Evolutionary conservation across 1,139 yeast species (phyloP), one percentile per base, ranked within the genome.

Genomic region (Saccharomycopsis phalli): DNA sequence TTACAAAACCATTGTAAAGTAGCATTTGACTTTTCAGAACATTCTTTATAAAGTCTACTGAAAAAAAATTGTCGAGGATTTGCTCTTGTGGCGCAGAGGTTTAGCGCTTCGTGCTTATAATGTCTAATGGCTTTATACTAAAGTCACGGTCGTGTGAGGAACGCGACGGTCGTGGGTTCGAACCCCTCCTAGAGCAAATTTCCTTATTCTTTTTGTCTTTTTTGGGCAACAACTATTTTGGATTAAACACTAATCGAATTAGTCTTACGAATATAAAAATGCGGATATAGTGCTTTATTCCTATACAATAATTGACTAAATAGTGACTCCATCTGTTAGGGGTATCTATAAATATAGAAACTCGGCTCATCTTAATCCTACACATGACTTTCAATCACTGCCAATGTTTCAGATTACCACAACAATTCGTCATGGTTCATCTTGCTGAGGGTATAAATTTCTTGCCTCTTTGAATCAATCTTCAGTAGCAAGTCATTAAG

Each of bases 141-240:
- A 50, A 53, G 57, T 49, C 59, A 55, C 58, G 50, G 54, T 49
- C 51, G 51, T 49, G 53, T 49, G 58, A 63, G 68, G 63, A 63
- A 64, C 69, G 69, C 69, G 68, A 63, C 65, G 67, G 69, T 64
- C 68, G 68, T 60, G 68, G 68, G 69, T 64, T 64, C 69, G 64
- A 64, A 32, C 33, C 36, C 31, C 37, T 38, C 41, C 26, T 38
- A 22, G 34, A 38, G 37, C 37, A 33, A 28, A 34, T 38, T 28
- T 34, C 36, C 37, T 38, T 11, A 7, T 17, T 35, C 25, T 23
- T 38, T 37, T 37, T 30, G 23, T 20, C 10, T 27, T 17, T 14
- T 36, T 36, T 27, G 18, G 18, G 4, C 32, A 23, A 25, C 29
- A 23, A 35, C 18, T 35, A n/a, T n/a, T n/a, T n/a, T n/a, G n/a